phyloP scores from a whole-genome alignment of 805 yeast species.

The Danielia oregonensis region DNA sequence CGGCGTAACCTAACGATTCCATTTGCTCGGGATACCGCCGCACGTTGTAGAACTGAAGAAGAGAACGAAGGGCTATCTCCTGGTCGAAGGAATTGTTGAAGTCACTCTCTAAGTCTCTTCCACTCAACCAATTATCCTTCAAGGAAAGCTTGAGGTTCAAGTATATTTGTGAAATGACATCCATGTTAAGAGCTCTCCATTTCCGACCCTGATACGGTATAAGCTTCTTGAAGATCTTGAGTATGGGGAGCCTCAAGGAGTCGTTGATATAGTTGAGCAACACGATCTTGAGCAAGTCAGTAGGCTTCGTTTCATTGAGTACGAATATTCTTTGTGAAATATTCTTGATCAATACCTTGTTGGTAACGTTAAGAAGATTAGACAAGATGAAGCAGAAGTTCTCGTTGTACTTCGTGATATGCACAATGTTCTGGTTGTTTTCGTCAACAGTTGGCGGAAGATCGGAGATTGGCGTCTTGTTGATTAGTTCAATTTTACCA shows the following conservation, averaged over 20 bases:
- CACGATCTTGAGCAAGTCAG: constrained; percentile 55
- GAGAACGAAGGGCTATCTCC: constrained; percentile 77
- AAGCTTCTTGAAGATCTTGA: constrained; percentile 71
- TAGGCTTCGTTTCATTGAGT: constrained; percentile 59
- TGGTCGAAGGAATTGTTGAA: constrained; percentile 76
- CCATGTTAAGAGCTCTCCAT: constrained; percentile 94
- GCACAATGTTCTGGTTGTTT: constrained; percentile 24
- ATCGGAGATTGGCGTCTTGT: constrained; percentile 24
- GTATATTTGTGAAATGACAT: constrained; percentile 81
- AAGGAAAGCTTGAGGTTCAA: constrained; percentile 67
- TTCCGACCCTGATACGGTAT: constrained; percentile 90
- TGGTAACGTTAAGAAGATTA: constrained; percentile 52
- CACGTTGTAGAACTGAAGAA: constrained; percentile 72
- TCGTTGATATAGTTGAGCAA: constrained; percentile 56
- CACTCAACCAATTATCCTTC: constrained; percentile 84
- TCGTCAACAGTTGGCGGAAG: constrained; percentile 25
- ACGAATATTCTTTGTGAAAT: constrained; percentile 66
- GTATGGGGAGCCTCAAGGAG: constrained; percentile 61
- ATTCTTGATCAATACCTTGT: constrained; percentile 59
- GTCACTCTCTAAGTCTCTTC: constrained; percentile 72
- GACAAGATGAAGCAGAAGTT: constrained; percentile 46
- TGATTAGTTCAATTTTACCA: constrained; percentile 24
- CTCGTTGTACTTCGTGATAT: constrained; percentile 28
- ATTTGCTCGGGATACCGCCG: constrained; percentile 51
- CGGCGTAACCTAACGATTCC: constrained; percentile 52